phyloP scores from a whole-genome alignment of 805 yeast species.

The Myxozyma sirexii region DNA sequence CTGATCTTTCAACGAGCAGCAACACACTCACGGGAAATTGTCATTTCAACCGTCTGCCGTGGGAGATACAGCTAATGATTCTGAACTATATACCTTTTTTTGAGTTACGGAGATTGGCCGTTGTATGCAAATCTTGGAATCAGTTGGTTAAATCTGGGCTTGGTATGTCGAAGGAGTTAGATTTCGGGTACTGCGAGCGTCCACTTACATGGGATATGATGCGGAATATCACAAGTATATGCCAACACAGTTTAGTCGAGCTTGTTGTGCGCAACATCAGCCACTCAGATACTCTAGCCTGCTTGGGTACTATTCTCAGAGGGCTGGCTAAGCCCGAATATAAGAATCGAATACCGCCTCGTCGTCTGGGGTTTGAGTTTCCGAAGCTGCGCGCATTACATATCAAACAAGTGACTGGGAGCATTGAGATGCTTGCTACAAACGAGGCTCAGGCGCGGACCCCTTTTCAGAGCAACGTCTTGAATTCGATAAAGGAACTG shows the following conservation, averaged over 20 bases:
- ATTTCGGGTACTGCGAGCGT: conserved; percentile 3
- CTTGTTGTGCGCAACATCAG: not conserved
- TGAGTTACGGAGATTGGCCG: conserved; percentile 1
- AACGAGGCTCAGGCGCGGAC: not conserved
- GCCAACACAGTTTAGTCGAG: not conserved
- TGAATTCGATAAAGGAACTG: not conserved
- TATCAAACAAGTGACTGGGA: not conserved
- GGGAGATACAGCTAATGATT: not conserved
- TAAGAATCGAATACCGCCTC: not conserved
- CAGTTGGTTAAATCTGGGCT: not conserved
- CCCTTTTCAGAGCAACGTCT: not conserved
- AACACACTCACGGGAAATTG: not conserved
- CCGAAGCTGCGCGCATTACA: not conserved
- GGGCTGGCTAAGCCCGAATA: not conserved
- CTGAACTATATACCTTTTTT: not conserved
- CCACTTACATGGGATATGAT: not conserved
- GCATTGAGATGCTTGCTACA: not conserved
- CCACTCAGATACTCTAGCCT: not conserved
- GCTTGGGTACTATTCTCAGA: not conserved
- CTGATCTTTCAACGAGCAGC: not conserved
- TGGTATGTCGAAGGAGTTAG: not conserved
- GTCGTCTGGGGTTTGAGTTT: not conserved
- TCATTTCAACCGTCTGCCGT: not conserved
- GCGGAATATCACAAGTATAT: not conserved
- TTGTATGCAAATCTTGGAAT: not conserved